Evolutionary conservation across 2,329 filamentous ascomycete genomes (phyloP).

Genomic region (Xylaria sp.): DNA sequence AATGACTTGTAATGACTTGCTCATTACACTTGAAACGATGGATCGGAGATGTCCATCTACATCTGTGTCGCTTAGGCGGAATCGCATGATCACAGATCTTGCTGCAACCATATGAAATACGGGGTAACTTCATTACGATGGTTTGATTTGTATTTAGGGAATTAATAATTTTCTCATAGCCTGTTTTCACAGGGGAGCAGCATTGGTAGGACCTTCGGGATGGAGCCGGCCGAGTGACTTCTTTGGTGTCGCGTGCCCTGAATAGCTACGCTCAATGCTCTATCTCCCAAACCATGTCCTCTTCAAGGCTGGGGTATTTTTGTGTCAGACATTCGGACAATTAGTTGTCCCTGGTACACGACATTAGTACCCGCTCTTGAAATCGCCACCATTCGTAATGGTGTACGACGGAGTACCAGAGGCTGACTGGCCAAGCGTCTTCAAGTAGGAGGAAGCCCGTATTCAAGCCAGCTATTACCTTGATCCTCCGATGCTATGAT

Average conservation of each 20-base stretch:
- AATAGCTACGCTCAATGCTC: neutral
- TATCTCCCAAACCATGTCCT: conserved; percentile 4
- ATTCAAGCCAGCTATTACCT: neutral
- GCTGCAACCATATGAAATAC: neutral
- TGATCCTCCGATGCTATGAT: neutral
- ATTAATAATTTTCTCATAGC: too few species aligned
- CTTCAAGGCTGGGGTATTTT: neutral
- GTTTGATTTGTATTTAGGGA: too few species aligned
- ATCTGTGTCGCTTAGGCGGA: neutral
- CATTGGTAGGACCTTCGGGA: neutral
- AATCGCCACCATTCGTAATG: conserved; percentile 11
- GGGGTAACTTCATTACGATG: neutral
- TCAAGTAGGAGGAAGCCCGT: conserved; percentile 1
- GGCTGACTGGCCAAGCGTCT: conserved; percentile 8
- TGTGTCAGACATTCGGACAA: neutral
- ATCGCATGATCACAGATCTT: conserved; percentile 5
- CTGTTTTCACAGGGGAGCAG: neutral
- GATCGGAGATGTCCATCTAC: conserved; percentile 13
- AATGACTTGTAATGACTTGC: neutral
- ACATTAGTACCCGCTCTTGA: conserved; percentile 5
- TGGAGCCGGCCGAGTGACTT: neutral
- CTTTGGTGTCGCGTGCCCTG: too few species aligned
- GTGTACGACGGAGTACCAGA: conserved; percentile 4
- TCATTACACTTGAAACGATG: neutral
- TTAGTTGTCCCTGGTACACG: conserved; percentile 15